Evolutionary conservation across 225 moss, liverwort and hornwort species (phyloP).

Genomic region (Pleurozium schreberi): DNA sequence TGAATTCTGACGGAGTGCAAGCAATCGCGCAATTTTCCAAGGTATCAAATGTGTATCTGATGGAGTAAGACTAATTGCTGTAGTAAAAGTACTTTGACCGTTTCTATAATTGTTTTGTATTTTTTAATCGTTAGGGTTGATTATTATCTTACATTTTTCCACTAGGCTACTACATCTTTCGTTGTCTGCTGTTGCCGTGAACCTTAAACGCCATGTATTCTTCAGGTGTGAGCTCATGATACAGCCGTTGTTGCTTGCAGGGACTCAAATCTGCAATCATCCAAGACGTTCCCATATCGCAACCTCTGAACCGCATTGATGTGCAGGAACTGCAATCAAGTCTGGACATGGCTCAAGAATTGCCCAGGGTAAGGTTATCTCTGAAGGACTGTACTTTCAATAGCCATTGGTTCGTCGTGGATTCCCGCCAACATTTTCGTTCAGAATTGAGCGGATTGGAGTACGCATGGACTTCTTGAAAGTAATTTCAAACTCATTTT

Average conservation of each 20-base stretch:
- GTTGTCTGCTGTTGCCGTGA: background rate
- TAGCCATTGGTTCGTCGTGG: background rate
- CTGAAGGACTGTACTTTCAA: background rate
- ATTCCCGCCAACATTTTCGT: background rate
- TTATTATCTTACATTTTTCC: background rate
- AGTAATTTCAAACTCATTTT: background rate
- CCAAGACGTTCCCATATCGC: constrained; percentile 92
- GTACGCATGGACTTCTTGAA: background rate
- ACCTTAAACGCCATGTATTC: background rate
- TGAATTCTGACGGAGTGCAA: constrained; percentile 89
- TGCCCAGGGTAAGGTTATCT: constrained; percentile 55
- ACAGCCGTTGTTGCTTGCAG: constrained; percentile 28
- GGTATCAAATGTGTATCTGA: constrained; percentile 12
- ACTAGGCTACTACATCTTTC: background rate
- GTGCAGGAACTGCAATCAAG: constrained; percentile 78
- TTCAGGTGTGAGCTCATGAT: background rate
- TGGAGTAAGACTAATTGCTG: background rate
- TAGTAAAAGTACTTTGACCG: background rate
- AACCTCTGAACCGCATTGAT: constrained; percentile 72
- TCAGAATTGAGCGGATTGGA: background rate
- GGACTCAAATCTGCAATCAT: constrained; percentile 84
- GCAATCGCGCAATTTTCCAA: constrained; percentile 91
- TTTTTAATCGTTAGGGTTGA: background rate
- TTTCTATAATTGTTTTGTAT: background rate
- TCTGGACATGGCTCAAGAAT: constrained; percentile 81